phyloP scores from a whole-genome alignment of 2,329 filamentous ascomycete genomes.

The Fonsecaea erecta region DNA sequence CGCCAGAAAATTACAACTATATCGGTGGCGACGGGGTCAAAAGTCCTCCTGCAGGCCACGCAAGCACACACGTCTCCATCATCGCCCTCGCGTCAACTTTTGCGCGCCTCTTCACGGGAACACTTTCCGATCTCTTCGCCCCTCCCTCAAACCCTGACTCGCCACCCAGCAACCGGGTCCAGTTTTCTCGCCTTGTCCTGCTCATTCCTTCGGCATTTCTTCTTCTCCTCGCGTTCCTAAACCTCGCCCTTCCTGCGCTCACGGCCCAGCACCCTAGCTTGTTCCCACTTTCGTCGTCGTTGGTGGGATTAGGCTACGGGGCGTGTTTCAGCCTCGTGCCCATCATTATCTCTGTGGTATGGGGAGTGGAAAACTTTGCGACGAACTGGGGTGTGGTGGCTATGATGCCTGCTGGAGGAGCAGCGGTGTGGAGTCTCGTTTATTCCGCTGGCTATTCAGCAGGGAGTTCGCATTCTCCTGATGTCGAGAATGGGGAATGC shows the following conservation, averaged over 20 bases:
- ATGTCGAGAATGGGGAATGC: constrained; percentile 63
- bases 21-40: constrained; percentile 45
- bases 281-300: constrained; percentile 83
- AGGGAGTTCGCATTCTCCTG: constrained; percentile 39
- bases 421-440: constrained; percentile 87
- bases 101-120: constrained; percentile 87
- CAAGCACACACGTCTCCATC: constrained; percentile 82
- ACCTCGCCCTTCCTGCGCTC: constrained; percentile 75
- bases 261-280: constrained; percentile 77
- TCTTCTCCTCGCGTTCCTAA: constrained; percentile 74
- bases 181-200: constrained; percentile 77
- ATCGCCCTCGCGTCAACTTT: constrained; percentile 87
- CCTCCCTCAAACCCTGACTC: constrained; percentile 50
- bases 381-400: constrained; percentile 97
- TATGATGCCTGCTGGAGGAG: constrained; percentile 85
- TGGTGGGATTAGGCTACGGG: constrained; percentile 90
- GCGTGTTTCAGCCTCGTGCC: constrained; percentile 87
- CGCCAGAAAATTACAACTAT: constrained; percentile 66
- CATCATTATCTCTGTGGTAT: constrained; percentile 94
- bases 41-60: constrained; percentile 65
- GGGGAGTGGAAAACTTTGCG: constrained; percentile 98
- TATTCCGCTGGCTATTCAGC: constrained; percentile 65
- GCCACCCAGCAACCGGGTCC: constrained; percentile 39
- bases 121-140: constrained; percentile 84
- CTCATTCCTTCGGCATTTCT: constrained; percentile 75